phyloP scores from a whole-genome alignment of 805 yeast species.

The Komagataella ulmi region DNA sequence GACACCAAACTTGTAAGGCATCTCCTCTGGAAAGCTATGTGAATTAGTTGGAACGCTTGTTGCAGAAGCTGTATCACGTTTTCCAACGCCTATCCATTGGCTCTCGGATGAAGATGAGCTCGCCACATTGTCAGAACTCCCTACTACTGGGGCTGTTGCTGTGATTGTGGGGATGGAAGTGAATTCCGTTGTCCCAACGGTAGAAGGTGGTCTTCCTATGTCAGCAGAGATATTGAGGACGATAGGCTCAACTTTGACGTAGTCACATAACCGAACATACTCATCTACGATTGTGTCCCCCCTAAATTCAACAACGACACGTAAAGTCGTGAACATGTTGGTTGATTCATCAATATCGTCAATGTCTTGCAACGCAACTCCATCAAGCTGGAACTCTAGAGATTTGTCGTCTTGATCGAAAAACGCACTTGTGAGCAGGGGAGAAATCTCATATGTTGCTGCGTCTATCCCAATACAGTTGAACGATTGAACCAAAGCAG shows the following conservation, averaged over 20 bases:
- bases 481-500: slow-evolving; percentile 5
- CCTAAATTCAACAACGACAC: slow-evolving; percentile 27
- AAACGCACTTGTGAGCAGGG: slow-evolving; percentile 4
- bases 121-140: neutral
- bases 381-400: slow-evolving; percentile 3
- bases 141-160: neutral
- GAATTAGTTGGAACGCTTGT: neutral
- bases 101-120: neutral
- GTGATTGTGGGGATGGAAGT: neutral
- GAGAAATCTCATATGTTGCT: neutral
- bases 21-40: neutral
- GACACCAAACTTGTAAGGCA: neutral
- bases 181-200: neutral
- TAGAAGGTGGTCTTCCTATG: neutral
- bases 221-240: neutral
- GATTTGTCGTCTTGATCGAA: slow-evolving; percentile 4
- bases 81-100: neutral
- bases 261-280: slow-evolving; percentile 28
- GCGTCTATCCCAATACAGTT: slow-evolving; percentile 1
- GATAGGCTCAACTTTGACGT: slow-evolving; percentile 8
- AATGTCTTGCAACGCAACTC: slow-evolving; percentile 13
- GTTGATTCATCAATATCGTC: slow-evolving; percentile 30
- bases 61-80: neutral
- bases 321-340: slow-evolving; percentile 34
- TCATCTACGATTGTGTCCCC: slow-evolving; percentile 26